These are phyloP conservation scores for Lodderomyces orthopsilosis DNA, from an alignment of 1,139 yeast genomes.

Conservation along the genomic window DNA sequence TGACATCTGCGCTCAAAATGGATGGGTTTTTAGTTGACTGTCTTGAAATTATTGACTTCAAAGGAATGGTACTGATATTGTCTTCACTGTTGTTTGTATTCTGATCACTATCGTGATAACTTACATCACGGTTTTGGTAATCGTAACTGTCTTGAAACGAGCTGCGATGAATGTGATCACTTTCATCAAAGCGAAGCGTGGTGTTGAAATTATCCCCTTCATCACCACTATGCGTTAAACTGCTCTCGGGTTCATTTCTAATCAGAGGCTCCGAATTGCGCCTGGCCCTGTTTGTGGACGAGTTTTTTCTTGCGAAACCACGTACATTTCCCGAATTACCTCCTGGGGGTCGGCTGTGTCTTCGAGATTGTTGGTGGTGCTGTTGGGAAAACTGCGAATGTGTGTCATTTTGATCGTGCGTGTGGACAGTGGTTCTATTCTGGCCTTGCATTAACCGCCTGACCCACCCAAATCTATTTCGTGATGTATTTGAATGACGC, in stretches of 20 bases:
- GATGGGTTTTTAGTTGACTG: slow-evolving; percentile 49
- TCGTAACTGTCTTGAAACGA: slow-evolving; percentile 1
- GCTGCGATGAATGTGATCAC: slow-evolving; percentile 1
- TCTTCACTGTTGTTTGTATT: slow-evolving; percentile 17
- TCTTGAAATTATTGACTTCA: slow-evolving; percentile 48
- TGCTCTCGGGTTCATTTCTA: not conserved
- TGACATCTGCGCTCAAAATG: slow-evolving; percentile 38
- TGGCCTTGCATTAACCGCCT: slow-evolving; percentile 47
- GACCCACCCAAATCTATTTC: slow-evolving; percentile 47
- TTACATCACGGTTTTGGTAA: not conserved
- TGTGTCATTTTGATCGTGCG: not conserved
- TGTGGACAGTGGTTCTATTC: slow-evolving; percentile 17
- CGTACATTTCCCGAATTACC: not conserved
- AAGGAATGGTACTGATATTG: slow-evolving; percentile 49
- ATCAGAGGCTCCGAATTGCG: slow-evolving; percentile 1
- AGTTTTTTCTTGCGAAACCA: not conserved
- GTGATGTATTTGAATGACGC: slow-evolving; percentile 19
- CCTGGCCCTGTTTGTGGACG: not conserved
- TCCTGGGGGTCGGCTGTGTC: not conserved
- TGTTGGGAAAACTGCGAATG: not conserved
- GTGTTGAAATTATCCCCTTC: slow-evolving; percentile 5
- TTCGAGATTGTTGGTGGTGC: slow-evolving; percentile 6
- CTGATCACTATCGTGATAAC: slow-evolving; percentile 1
- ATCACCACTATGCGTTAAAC: slow-evolving; percentile 1
- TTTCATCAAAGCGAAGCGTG: slow-evolving; percentile 5